Evolutionary conservation across 1,284 basidiomycete species (phyloP).

Genomic region (Ustilago bromivora): DNA sequence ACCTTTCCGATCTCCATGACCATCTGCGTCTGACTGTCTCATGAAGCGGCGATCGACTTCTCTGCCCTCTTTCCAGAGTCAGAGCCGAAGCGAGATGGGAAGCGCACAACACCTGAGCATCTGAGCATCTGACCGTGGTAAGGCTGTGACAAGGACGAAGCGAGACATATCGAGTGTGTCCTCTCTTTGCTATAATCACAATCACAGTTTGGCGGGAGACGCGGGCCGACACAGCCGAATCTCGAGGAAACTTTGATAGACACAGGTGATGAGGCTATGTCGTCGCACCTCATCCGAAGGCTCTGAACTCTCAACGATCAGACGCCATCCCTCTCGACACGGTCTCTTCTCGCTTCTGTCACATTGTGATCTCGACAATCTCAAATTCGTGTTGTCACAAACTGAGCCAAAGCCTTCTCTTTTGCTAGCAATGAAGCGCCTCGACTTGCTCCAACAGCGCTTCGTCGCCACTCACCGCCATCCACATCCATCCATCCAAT

Average conservation of each 20-base stretch:
- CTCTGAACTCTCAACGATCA: too few relatives aligned
- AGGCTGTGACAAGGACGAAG: too few relatives aligned
- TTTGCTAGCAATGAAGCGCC: not conserved
- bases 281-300: too few relatives aligned
- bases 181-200: not conserved
- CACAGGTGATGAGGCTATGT: not conserved
- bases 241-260: not conserved
- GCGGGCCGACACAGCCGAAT: not conserved
- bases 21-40: conserved; percentile 9
- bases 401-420: not conserved
- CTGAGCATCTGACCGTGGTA: not conserved
- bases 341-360: not conserved
- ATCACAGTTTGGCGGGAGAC: not conserved
- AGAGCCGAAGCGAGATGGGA: not conserved
- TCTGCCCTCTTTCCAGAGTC: not conserved
- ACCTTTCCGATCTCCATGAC: conserved; percentile 7
- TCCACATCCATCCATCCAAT: not conserved
- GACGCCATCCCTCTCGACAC: not conserved
- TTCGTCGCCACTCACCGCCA: not conserved
- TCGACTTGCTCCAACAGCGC: not conserved
- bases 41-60: not conserved
- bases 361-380: conserved; percentile 5
- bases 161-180: not conserved
- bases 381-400: conserved; percentile 8
- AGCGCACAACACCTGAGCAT: too few relatives aligned